Evolutionary conservation across 2,329 filamentous ascomycete species (phyloP), one percentile per base, ranked within the genome.

Genomic region (Epichloe aotearoae): DNA sequence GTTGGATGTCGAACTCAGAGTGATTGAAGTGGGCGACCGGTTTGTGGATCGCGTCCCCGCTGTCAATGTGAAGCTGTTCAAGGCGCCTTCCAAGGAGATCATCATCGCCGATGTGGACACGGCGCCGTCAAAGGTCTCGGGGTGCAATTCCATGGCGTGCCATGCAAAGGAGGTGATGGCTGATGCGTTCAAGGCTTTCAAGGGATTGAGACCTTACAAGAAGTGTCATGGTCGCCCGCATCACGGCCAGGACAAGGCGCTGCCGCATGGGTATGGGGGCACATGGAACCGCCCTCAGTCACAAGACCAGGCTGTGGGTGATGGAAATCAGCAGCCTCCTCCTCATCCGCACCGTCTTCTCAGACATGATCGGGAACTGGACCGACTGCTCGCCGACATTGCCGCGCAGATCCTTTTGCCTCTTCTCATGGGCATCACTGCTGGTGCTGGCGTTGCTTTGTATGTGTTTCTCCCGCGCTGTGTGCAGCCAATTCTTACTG

Each of bases 391-490:
- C 45, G 71, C 73, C 59, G 76, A 76, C 58, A 71, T 84, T 47
- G 71, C 76, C 55, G 70, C 79, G 38, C 79, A 83, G 54, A 74
- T 88, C 43, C 64, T 88, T 46, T 70, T 88, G 39, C 84, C 85
- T 2, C 72, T 87, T 49, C 67, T 84, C 49, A 74, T 87, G 55
- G 85, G 85, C 52, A 74, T 88, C 55, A 73, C 80, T 23, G 81
- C 82, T 43, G 85, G 84, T 60, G 75, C 87, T 50, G 73, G 74
- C 33, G 80, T 83, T 55, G 84, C 83, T 65, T 64, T 86, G 74
- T 77, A 70, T 62, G 74, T 71, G 36, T 37, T 43, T 26, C 30
- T 40, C 20, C 8, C 26, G 8, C 10, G 10, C 8, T 11, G 26
- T 11, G 26, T 30, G 3, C 8, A 30, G 26, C 26, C 26, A 11